Evolutionary conservation across 2,329 filamentous ascomycete genomes (phyloP).

Genomic region (Parascedosporium putredinis): DNA sequence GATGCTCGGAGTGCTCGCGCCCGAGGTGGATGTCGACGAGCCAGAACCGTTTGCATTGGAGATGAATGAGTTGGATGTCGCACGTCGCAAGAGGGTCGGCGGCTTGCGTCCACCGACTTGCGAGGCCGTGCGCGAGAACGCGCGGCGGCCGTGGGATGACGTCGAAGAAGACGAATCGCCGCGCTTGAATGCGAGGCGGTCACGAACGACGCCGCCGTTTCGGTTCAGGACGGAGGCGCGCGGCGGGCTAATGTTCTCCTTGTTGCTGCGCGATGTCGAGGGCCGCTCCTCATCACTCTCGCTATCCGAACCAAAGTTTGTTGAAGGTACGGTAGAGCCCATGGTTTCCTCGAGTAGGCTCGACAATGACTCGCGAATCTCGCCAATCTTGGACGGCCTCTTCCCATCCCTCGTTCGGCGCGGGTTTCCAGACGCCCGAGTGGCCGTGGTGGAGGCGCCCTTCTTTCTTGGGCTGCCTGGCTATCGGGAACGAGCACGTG

Average conservation of each 20-base stretch:
- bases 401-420: slow-evolving; percentile 52
- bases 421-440: slow-evolving; percentile 46
- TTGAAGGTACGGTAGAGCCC: slow-evolving; percentile 34
- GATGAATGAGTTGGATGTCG: slow-evolving; percentile 55
- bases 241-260: slow-evolving; percentile 35
- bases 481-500: slow-evolving; percentile 37
- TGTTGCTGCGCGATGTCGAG: slow-evolving; percentile 25
- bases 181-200: slow-evolving; percentile 64
- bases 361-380: slow-evolving; percentile 75
- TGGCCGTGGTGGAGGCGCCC: slow-evolving; percentile 27
- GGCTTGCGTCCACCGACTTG: slow-evolving; percentile 25
- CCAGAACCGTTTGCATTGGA: slow-evolving; percentile 23
- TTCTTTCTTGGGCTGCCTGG: slow-evolving; percentile 30
- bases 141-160: slow-evolving; percentile 8
- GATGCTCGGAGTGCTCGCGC: slow-evolving; percentile 13
- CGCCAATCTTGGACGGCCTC: slow-evolving; percentile 64
- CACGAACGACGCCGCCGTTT: slow-evolving; percentile 43
- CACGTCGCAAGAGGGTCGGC: slow-evolving; percentile 60
- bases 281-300: slow-evolving; percentile 25
- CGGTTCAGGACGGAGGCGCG: slow-evolving; percentile 23
- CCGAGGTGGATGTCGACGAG: slow-evolving; percentile 21
- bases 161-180: slow-evolving; percentile 30
- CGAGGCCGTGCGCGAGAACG: slow-evolving; percentile 44
- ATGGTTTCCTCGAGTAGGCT: slow-evolving; percentile 65
- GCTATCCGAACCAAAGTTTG: slow-evolving; percentile 27